These are phyloP conservation scores for Pezicula carpinea DNA, from an alignment of 2,329 filamentous ascomycete genomes.

Conservation along the genomic window DNA sequence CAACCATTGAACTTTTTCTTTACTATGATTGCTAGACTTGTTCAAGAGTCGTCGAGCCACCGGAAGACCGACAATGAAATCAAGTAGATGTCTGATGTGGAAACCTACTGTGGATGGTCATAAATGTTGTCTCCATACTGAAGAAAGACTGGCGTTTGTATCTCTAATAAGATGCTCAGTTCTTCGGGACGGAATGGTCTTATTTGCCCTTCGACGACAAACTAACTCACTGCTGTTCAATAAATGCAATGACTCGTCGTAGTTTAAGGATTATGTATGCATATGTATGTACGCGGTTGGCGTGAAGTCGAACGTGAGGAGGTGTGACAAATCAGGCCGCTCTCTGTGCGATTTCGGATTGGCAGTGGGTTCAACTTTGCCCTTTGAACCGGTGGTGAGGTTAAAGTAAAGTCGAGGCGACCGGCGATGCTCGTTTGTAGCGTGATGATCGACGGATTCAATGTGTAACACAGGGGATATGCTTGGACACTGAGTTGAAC, in stretches of 20 bases:
- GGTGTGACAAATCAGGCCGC: neutral
- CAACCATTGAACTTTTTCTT: no score
- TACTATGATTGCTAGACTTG: no score
- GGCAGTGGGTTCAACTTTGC: neutral
- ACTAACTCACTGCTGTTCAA: neutral
- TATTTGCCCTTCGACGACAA: neutral
- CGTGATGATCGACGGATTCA: conserved; percentile 11
- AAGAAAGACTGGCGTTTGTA: conserved; percentile 27
- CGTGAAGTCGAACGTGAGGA: neutral
- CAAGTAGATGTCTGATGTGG: neutral
- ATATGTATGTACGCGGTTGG: neutral
- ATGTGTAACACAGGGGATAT: conserved; percentile 5
- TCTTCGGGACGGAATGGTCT: conserved; percentile 14
- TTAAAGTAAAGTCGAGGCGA: neutral
- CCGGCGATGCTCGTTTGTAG: conserved; percentile 10
- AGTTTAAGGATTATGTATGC: neutral
- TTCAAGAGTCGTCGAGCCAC: no score
- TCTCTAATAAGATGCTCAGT: conserved; percentile 32
- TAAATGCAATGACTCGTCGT: neutral
- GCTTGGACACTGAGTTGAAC: conserved; percentile 2
- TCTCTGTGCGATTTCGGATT: neutral
- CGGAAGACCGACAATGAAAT: no score
- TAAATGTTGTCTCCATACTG: conserved; percentile 80
- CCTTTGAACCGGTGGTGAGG: neutral
- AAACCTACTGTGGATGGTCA: conserved; percentile 78